Base-by-base conservation (phyloP, 1,284 basidiomycete genomes). In the Serendipita sp. region DNA sequence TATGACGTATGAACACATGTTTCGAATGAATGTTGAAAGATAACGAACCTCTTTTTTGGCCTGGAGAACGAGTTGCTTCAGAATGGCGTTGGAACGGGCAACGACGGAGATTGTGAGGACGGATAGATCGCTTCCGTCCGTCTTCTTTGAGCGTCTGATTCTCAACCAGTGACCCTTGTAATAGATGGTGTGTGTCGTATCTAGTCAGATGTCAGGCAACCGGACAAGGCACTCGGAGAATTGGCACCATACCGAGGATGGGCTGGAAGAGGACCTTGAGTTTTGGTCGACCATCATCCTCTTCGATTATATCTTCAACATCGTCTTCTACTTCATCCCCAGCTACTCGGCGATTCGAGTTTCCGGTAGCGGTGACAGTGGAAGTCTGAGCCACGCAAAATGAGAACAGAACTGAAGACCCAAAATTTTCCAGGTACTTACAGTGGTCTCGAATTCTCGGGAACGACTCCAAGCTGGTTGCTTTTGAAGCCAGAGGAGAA, bases 221-320 rank as follows among this genome's bases (percentile, higher is more conserved):
- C 41, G 17, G 63, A 60, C 35, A 10, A 58, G 53, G 43, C 22
- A 58, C 49, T 26, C 22, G 17, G 10, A 43, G 32, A 13, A n/a
- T 3, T 38, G 38, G 43, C 22, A 10, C 34, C 62, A n/a, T 29
- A 66, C 64, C 66, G 60, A 85, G 79, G 1, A 88, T 90, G 10
- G 87, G 88, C 73, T 89, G 87, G 77, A 90, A 90, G 65, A 89
- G 83, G 47, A 90, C 87, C 53, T 85, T 81, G 42, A 87, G 88
- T 73, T 85, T 86, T 53, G 84, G 81, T 65, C 81, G 81, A 15
- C 84, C 84, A 0, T 81, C 82, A 61, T 68, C 66, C 61, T 67
- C 65, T 58, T 64, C 64, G 45, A 64, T 64, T 29, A 63, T 44
- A 50, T 64, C 64, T 64, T 64, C 64, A 64, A 61, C 62, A 61